A percentile compares a stretch with the other conserved stretches of the same genome.
phyloP scores from a whole-genome alignment of 2,329 filamentous ascomycete genomes.

The Metarhizium robertsii region DNA sequence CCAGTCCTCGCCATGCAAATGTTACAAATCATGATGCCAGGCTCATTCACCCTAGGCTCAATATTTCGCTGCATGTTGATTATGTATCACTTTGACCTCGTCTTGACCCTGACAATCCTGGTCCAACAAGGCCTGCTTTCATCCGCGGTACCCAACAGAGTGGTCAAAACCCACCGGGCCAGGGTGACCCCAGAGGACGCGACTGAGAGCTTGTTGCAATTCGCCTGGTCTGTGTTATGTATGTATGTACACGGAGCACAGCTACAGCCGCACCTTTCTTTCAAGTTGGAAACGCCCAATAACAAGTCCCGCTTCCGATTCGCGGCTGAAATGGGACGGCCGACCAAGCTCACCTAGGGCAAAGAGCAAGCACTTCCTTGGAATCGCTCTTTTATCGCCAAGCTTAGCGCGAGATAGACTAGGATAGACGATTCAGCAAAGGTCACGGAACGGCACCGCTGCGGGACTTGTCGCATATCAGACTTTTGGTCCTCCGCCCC shows the following conservation, averaged over 20 bases:
- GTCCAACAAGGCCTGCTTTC: background rate
- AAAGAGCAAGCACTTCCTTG: background rate
- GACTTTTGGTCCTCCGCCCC: background rate
- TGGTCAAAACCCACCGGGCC: conserved; percentile 1
- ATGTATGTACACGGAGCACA: too few species aligned
- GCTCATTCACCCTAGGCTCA: background rate
- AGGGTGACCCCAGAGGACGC: background rate
- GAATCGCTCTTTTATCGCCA: background rate
- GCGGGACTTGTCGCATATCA: conserved; percentile 1
- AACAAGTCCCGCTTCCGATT: background rate
- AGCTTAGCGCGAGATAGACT: background rate
- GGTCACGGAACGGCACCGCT: background rate
- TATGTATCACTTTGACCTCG: background rate
- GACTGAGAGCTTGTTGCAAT: background rate
- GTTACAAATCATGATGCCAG: background rate
- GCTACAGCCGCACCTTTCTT: background rate
- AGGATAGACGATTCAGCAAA: background rate
- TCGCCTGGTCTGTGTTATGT: background rate
- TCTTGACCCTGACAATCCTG: background rate
- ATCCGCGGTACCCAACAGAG: conserved; percentile 3
- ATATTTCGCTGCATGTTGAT: background rate
- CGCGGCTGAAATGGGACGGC: background rate
- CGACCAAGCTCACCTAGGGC: background rate
- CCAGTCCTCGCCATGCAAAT: background rate
- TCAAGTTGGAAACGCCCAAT: background rate